phyloP scores from a whole-genome alignment of 768 basidiomycete genomes.

The Lactifluus echinatus region DNA sequence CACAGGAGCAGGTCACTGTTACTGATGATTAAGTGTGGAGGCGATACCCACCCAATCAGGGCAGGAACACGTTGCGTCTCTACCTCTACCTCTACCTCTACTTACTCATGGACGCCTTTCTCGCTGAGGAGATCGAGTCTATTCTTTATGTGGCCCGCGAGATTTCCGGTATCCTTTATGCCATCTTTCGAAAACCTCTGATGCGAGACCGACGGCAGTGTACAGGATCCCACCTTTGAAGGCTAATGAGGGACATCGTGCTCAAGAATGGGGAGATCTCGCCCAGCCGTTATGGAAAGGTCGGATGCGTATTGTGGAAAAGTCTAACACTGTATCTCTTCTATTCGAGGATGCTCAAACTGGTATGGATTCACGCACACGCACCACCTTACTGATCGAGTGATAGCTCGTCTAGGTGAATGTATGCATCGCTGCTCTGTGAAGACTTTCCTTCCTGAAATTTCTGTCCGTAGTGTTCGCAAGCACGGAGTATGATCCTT shows the following conservation, averaged over 20 bases:
- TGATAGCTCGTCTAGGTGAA: conserved; percentile 41
- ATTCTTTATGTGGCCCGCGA: conserved; percentile 86
- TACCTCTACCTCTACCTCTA: neutral
- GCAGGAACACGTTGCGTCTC: neutral
- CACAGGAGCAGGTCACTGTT: no score
- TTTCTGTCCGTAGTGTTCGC: conserved; percentile 59
- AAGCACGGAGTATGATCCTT: conserved; percentile 69
- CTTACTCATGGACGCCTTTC: conserved; percentile 41
- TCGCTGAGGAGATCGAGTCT: conserved; percentile 76
- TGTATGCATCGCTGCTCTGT: conserved; percentile 37
- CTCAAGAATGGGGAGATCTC: conserved; percentile 89
- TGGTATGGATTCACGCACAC: conserved; percentile 39
- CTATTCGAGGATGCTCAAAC: conserved; percentile 75
- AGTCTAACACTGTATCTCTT: conserved; percentile 54
- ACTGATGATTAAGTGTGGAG: no score
- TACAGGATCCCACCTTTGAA: conserved; percentile 87
- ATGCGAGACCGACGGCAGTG: conserved; percentile 39
- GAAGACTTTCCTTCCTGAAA: conserved; percentile 1
- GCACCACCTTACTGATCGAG: neutral
- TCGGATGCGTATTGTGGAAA: conserved; percentile 76
- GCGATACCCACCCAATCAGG: neutral
- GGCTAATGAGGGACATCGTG: conserved; percentile 82
- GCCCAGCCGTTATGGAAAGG: conserved; percentile 85
- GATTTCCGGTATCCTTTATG: conserved; percentile 56
- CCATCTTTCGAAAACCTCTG: conserved; percentile 11